Evolutionary conservation across 2,329 filamentous ascomycete species (phyloP).

Genomic region (Septoria linicola): DNA sequence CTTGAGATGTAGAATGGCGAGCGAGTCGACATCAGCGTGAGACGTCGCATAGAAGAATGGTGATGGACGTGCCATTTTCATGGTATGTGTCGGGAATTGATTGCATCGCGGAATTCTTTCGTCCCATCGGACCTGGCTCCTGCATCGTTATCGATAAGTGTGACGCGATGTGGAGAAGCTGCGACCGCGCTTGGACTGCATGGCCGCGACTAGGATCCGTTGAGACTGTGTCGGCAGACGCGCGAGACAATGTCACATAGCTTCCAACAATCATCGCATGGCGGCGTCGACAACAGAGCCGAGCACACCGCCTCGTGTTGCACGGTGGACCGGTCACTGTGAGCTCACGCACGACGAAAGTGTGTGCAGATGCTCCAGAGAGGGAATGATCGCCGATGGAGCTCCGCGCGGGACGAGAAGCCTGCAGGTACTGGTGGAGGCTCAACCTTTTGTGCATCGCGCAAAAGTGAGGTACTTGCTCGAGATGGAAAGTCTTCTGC

Average conservation of each 20-base stretch:
- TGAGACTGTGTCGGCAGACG: not conserved
- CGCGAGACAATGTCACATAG: not conserved
- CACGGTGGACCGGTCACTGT: not conserved
- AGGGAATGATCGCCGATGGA: slow-evolving; percentile 18
- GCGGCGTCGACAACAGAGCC: not conserved
- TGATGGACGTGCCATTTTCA: slow-evolving; percentile 47
- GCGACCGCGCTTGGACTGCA: too few species aligned
- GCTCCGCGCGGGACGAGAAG: not conserved
- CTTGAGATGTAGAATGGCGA: slow-evolving; percentile 84
- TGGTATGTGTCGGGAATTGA: not conserved
- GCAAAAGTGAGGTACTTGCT: too few species aligned
- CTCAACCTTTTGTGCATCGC: slow-evolving; percentile 6
- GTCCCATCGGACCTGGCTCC: not conserved
- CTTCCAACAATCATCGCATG: not conserved
- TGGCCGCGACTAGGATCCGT: too few species aligned
- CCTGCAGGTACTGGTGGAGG: slow-evolving; percentile 3
- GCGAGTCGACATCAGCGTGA: slow-evolving; percentile 60
- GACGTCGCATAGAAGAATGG: slow-evolving; percentile 75
- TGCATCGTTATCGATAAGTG: slow-evolving; percentile 6
- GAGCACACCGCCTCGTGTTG: slow-evolving; percentile 2
- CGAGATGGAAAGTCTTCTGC: too few species aligned
- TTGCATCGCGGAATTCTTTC: slow-evolving; percentile 7
- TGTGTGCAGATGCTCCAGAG: not conserved
- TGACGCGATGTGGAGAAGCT: slow-evolving; percentile 1
- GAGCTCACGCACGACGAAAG: slow-evolving; percentile 12